Evolutionary conservation across 176 grass and related monocot species (phyloP), one percentile per base, ranked within the genome.

Genomic region (Aegilops sharonensis): DNA sequence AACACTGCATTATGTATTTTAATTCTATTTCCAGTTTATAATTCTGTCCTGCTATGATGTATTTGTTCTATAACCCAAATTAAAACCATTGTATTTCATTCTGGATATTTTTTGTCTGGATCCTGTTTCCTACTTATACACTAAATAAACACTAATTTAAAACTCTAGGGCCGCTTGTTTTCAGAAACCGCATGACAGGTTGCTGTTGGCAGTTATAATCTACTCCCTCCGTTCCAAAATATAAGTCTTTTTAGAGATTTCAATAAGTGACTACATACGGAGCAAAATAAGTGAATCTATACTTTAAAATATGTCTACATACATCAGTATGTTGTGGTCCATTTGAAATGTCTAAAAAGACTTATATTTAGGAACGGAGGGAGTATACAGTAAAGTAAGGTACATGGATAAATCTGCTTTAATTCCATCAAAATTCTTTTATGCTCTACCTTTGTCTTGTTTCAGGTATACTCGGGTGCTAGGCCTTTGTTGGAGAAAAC

Each of bases 401-500:
- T 39, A 20, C 68, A 72, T 56, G 15, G 40, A 71, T 83, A 77
- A 56, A 64, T 74, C 40, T 76, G 32, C 12, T 83, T 24, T 67
- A 63, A 13, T 83, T 77, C 15, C 18, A 57, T 57, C n/a, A 69
- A 4, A 78, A 60, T 78, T 48, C 21, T 85, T 31, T n/a, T 78
- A 70, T 34, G 10, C 25, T 83, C 5, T 68, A 42, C 29, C 77
- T 70, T 36, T 87, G 54, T 68, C 24, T 81, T 32, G 48, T 84
- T 91, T 75, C 83, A 99, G 97, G 90, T 99, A 20, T 99, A 93
- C 66, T 87, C 89, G 68, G 90, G 92, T 87, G 97, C 94, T 70
- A 94, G 90, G 85, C 97, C 97, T 91, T 90, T 99, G 87, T 78
- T 99, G 85, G 90, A 94, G 67, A 99, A 99, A 83, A 88, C 89